phyloP scores from a whole-genome alignment of 352 stramenopile species.

The Phytophthora agathidicida region DNA sequence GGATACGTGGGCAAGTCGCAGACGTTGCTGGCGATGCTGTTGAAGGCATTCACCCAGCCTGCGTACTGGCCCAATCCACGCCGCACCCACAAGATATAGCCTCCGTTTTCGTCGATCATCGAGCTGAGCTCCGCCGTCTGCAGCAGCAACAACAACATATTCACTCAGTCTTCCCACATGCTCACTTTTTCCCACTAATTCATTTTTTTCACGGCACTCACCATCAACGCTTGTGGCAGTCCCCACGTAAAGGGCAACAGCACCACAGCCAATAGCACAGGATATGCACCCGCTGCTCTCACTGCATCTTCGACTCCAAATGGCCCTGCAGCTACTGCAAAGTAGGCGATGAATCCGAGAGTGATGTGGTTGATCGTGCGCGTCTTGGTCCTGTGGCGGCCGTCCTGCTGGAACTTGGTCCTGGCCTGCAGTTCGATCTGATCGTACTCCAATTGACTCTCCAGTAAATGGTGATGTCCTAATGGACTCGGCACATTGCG shows the following conservation, averaged over 20 bases:
- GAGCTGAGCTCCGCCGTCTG: constrained; percentile 82
- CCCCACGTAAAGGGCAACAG: constrained; percentile 85
- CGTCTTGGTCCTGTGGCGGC: constrained; percentile 39
- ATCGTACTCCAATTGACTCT: constrained; percentile 53
- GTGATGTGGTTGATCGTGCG: constrained; percentile 86
- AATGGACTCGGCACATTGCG: constrained; percentile 67
- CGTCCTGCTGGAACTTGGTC: no score
- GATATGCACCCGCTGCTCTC: constrained; percentile 68
- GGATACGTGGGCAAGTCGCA: constrained; percentile 87
- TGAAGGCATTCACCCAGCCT: constrained; percentile 87
- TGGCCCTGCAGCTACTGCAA: constrained; percentile 76
- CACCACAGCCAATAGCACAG: constrained; percentile 74
- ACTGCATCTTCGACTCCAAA: constrained; percentile 86
- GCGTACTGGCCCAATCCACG: constrained; percentile 79
- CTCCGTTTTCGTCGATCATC: constrained; percentile 87
- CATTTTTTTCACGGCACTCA: no score
- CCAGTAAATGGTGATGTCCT: constrained; percentile 52
- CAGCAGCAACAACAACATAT: constrained; percentile 4
- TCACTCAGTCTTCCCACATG: no score
- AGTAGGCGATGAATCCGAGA: constrained; percentile 86
- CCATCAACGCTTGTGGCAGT: constrained; percentile 84
- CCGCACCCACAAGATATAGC: constrained; percentile 88
- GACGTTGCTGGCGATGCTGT: constrained; percentile 85
- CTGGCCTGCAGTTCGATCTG: constrained; percentile 36
- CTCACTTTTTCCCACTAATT: no score